Conservation (phyloP, 371 early-diverging fungal species). For the Mucor lusitanicus region DNA sequence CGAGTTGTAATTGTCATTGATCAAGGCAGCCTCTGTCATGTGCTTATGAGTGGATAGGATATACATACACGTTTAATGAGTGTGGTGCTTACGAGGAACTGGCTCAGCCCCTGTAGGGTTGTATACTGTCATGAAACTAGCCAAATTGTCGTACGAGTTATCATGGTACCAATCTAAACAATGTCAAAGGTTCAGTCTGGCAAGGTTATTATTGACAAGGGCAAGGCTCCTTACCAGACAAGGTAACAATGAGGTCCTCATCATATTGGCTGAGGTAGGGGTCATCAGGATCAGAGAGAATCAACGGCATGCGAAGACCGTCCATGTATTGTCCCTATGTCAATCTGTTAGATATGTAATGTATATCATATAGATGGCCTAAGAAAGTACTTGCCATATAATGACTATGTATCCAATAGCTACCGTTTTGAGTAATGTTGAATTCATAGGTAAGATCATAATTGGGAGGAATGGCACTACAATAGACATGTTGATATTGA, state of each 20-base stretch:
- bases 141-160: constrained; percentile 37
- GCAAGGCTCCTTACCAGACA: constrained; percentile 57
- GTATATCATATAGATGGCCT: neutral
- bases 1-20: constrained; percentile 31
- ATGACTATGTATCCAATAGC: constrained; percentile 34
- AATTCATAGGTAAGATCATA: constrained; percentile 63
- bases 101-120: constrained; percentile 73
- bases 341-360: neutral
- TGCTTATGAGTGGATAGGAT: no score
- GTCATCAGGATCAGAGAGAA: constrained; percentile 66
- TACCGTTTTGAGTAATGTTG: constrained; percentile 40
- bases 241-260: constrained; percentile 62
- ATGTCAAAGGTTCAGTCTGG: no score
- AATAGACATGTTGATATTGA: no score
- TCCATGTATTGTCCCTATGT: constrained; percentile 75
- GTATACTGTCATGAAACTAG: constrained; percentile 55
- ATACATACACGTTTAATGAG: no score
- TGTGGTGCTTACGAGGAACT: constrained; percentile 37
- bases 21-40: no score
- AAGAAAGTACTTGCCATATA: constrained; percentile 27
- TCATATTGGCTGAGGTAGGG: constrained; percentile 61
- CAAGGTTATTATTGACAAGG: no score
- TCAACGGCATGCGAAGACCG: constrained; percentile 75
- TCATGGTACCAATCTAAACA: constrained; percentile 67
- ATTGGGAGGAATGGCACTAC: constrained; percentile 41